Conservation (phyloP, 768 basidiomycete genomes). For the Leccinum incarnatum region DNA sequence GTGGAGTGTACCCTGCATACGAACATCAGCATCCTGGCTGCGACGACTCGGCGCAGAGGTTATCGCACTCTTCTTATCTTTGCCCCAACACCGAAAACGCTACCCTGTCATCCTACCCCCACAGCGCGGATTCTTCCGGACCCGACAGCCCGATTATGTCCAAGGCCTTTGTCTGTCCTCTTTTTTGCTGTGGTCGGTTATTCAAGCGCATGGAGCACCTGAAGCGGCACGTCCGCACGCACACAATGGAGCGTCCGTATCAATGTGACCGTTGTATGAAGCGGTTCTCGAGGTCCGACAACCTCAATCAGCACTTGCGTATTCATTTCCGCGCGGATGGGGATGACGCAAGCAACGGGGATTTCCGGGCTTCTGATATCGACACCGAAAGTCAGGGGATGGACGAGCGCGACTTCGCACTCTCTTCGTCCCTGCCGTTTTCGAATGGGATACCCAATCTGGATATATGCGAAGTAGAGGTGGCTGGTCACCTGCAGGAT, state of each 20-base stretch:
- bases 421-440: slow-evolving; percentile 26
- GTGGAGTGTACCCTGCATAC: slow-evolving; percentile 19
- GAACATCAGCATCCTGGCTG: slow-evolving; percentile 17
- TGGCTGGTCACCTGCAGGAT: slow-evolving; percentile 52
- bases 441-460: slow-evolving; percentile 41
- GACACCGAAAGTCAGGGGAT: slow-evolving; percentile 35
- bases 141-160: slow-evolving; percentile 36
- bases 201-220: slow-evolving; percentile 95
- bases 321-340: slow-evolving; percentile 54
- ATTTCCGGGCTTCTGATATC: slow-evolving; percentile 24
- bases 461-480: slow-evolving; percentile 59
- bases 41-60: slow-evolving; percentile 18
- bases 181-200: slow-evolving; percentile 76
- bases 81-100: slow-evolving; percentile 14
- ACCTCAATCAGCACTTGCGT: slow-evolving; percentile 81
- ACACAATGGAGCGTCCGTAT: slow-evolving; percentile 87
- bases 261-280: slow-evolving; percentile 72
- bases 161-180: slow-evolving; percentile 77
- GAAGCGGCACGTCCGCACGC: slow-evolving; percentile 82
- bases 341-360: slow-evolving; percentile 28
- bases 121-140: slow-evolving; percentile 21
- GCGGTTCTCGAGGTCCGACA: slow-evolving; percentile 86
- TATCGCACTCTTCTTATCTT: slow-evolving; percentile 18
- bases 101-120: slow-evolving; percentile 20
- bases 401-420: slow-evolving; percentile 32